phyloP scores from a whole-genome alignment of 1,284 basidiomycete species.

The Serendipita sp. region DNA sequence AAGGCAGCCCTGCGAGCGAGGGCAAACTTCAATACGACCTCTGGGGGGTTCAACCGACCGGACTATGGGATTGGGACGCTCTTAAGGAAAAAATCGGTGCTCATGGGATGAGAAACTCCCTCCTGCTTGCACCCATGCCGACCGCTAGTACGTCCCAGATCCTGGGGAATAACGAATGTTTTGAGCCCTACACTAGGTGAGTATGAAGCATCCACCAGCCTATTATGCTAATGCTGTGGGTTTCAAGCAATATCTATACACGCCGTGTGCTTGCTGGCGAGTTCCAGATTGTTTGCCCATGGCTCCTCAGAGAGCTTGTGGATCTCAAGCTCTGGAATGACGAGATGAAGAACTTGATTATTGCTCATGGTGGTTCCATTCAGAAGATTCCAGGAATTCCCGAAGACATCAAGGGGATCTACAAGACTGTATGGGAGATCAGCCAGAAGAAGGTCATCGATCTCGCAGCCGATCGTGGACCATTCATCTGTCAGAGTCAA shows the following conservation, averaged over 20 bases:
- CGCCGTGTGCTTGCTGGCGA: slow-evolving; percentile 98
- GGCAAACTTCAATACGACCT: slow-evolving; percentile 91
- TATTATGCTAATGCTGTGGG: not conserved
- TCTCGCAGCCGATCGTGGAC: slow-evolving; percentile 94
- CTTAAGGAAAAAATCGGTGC: slow-evolving; percentile 83
- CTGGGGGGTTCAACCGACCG: slow-evolving; percentile 87
- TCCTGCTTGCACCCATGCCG: slow-evolving; percentile 95
- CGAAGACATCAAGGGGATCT: slow-evolving; percentile 84
- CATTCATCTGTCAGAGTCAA: slow-evolving; percentile 94
- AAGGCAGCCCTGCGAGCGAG: slow-evolving; percentile 78
- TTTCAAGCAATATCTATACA: slow-evolving; percentile 86
- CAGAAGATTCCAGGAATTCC: slow-evolving; percentile 83
- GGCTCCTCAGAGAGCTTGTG: slow-evolving; percentile 94
- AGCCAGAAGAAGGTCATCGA: slow-evolving; percentile 97
- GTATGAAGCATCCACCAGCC: slow-evolving; percentile 15
- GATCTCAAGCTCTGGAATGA: slow-evolving; percentile 95
- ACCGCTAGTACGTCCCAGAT: slow-evolving; percentile 99
- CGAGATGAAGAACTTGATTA: slow-evolving; percentile 98
- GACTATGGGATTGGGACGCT: slow-evolving; percentile 88
- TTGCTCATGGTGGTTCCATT: slow-evolving; percentile 91
- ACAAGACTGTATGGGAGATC: slow-evolving; percentile 99
- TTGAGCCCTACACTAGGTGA: slow-evolving; percentile 87
- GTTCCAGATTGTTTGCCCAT: slow-evolving; percentile 98
- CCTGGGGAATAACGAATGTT: slow-evolving; percentile 97
- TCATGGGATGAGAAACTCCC: slow-evolving; percentile 83